phyloP scores from a whole-genome alignment of 176 grass and related monocot species.

The Themeda triandra region DNA sequence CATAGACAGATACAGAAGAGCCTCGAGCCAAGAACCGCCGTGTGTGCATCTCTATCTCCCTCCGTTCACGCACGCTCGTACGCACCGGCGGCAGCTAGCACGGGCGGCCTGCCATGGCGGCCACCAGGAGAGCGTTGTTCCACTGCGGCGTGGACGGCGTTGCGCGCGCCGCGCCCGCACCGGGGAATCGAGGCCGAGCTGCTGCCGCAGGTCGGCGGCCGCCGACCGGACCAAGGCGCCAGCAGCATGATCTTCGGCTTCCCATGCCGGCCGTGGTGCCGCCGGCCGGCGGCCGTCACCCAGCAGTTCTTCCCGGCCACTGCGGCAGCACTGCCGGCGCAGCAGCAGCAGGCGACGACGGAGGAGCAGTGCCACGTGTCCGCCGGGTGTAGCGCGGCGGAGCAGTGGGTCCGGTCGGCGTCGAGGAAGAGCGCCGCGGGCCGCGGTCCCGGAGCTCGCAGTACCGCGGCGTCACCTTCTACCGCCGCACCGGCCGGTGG shows the following conservation, averaged over 20 bases:
- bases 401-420: conserved; percentile 21
- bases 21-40: background rate
- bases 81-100: background rate
- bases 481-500: conserved; percentile 73
- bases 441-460: conserved; percentile 74
- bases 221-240: background rate
- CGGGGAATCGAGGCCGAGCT: background rate
- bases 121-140: conserved; percentile 14
- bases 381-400: background rate
- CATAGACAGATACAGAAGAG: conserved; percentile 1
- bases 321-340: background rate
- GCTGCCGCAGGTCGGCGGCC: background rate
- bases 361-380: background rate
- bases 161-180: background rate
- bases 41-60: background rate
- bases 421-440: conserved; percentile 60
- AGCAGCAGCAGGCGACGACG: background rate
- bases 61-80: too few species aligned
- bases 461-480: conserved; percentile 85
- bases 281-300: conserved; percentile 29
- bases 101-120: conserved; percentile 1
- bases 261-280: background rate
- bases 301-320: conserved; percentile 62
- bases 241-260: conserved; percentile 19
- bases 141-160: background rate